Conservation (phyloP, 805 yeast genomes). For the Zygosaccharomyces siamensis region DNA sequence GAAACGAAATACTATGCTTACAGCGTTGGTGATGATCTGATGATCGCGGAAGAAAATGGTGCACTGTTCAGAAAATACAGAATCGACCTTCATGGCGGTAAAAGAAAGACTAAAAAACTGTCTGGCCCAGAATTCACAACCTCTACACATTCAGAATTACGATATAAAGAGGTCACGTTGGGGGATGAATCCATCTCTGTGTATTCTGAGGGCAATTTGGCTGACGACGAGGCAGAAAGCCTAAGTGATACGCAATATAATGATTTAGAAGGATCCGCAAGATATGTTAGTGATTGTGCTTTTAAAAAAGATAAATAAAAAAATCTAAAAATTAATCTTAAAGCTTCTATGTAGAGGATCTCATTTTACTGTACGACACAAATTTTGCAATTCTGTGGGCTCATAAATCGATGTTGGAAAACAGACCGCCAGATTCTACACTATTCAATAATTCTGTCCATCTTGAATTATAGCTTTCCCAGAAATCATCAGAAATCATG, state of each 20-base stretch:
- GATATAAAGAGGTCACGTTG: conserved; percentile 7
- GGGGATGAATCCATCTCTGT: no score
- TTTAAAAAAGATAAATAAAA: neutral
- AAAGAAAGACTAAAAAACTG: conserved; percentile 4
- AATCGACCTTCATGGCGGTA: conserved; percentile 50
- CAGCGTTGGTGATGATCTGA: conserved; percentile 67
- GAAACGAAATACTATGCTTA: conserved; percentile 53
- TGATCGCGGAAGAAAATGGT: conserved; percentile 88
- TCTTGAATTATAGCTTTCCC: conserved; percentile 23
- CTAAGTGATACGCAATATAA: conserved; percentile 22
- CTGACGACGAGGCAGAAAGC: conserved; percentile 21
- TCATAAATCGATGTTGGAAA: conserved; percentile 3
- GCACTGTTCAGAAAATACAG: conserved; percentile 80
- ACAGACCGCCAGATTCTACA: conserved; percentile 3
- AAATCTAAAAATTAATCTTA: neutral
- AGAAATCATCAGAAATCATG: conserved; percentile 23
- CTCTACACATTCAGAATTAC: conserved; percentile 51
- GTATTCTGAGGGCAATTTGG: conserved; percentile 18
- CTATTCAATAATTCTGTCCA: conserved; percentile 20
- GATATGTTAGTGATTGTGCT: neutral
- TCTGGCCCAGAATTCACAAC: conserved; percentile 39
- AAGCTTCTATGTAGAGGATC: no score
- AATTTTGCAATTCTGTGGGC: no score
- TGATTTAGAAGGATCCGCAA: conserved; percentile 11
- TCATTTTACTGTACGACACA: neutral